Base-by-base conservation (phyloP, 306 rosid genomes). In the Leucaena leucocephala region DNA sequence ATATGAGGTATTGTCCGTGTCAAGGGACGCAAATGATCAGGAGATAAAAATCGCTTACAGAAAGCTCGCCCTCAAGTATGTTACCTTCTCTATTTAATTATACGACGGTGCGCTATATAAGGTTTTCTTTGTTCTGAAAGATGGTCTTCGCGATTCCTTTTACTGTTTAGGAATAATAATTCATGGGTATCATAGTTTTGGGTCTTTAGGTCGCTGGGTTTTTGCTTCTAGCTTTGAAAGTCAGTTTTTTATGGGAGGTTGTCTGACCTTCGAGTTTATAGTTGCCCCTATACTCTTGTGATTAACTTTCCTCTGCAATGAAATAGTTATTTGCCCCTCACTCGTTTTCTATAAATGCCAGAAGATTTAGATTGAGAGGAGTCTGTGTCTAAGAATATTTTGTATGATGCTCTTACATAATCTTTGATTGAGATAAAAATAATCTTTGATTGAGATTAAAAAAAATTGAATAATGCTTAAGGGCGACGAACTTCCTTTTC, bases 1-100 rank as follows among this genome's bases (percentile, higher is more conserved):
- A 11, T 96, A 96, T 36, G 97, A 93, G 87, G 97, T 96, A 1
- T 86, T 96, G 72, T 72, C 80, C n/a, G 91, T 96, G 39, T 82
- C 94, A 19, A 87, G 90, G 68, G 98, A 92, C 33, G 89, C 97
- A n/a, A 79, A 85, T 68, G 98, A 95, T 69, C 98, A 91, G 76
- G 98, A 95, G 78, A 92, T 95, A 19, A 95, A 95, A 90, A 84
- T 95, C n/a, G 96, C 98, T 50, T 92, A 92, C 72, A 86, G 97
- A 83, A 92, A 43, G 43, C 43, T 96, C 43, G 99, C 99, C 80
- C 97, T 96, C 85, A 96, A 91, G 99, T 96, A 72, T 68, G 87
- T 77, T 12, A 6, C 11, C 3, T 8, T 54, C 66, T 49, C 22
- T 49, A 15, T 39, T 71, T 34, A 50, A 8, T 3, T 36, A 40